Percentiles rank a stretch among this genome's conserved stretches.
Conservation (phyloP, 768 basidiomycete species). For the Xerocomellus chrysenteron region DNA sequence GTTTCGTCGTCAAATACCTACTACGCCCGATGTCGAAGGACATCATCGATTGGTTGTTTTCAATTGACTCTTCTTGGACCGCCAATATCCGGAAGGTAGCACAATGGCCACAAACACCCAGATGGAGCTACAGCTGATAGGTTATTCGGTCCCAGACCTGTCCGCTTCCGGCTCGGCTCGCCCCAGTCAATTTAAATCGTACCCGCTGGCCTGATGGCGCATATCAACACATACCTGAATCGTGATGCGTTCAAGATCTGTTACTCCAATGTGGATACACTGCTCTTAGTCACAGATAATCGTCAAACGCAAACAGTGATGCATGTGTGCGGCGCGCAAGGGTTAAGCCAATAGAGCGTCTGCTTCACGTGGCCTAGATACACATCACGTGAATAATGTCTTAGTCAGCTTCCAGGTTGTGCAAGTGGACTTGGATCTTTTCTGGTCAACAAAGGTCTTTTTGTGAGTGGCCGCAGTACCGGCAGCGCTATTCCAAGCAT, state of each 20-base stretch:
- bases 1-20: slow-evolving; percentile 31
- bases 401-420: neutral
- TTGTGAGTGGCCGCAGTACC: too few relatives aligned
- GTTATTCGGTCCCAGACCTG: neutral
- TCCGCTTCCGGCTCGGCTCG: slow-evolving; percentile 7
- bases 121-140: slow-evolving; percentile 11
- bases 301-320: slow-evolving; percentile 11
- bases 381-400: neutral
- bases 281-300: slow-evolving; percentile 9
- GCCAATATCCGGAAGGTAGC: slow-evolving; percentile 4
- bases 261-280: neutral
- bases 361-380: neutral
- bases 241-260: slow-evolving; percentile 4
- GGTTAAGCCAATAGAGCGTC: slow-evolving; percentile 6
- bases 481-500: neutral
- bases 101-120: slow-evolving; percentile 8
- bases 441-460: neutral
- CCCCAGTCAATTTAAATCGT: neutral
- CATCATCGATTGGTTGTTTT: slow-evolving; percentile 14
- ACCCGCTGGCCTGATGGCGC: slow-evolving; percentile 13
- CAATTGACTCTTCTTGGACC: slow-evolving; percentile 12
- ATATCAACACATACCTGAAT: slow-evolving; percentile 1
- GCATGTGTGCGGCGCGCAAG: slow-evolving; percentile 1
- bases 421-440: neutral
- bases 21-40: slow-evolving; percentile 30